A percentile compares a stretch with the other conserved stretches of the same genome.
Conservation (phyloP, 257 asterid genomes). For the Ilex aquifolium region DNA sequence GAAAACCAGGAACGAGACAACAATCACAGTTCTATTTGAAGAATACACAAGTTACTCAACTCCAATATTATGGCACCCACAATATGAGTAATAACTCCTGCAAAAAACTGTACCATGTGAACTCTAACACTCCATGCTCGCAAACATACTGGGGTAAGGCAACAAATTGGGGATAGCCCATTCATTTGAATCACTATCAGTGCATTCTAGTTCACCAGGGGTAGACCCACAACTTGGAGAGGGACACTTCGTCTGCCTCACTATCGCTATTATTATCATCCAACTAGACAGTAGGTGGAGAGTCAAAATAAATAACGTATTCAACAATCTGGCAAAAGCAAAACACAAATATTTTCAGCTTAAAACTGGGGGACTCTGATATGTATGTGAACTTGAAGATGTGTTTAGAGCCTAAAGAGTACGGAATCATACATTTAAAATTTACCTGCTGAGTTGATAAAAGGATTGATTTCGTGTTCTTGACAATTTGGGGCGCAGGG, state of each 20-base stretch:
- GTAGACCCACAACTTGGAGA: constrained; percentile 57
- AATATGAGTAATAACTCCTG: too few species aligned
- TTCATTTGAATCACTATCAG: too few species aligned
- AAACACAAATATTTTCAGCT: not conserved
- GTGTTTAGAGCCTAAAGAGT: not conserved
- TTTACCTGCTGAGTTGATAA: constrained; percentile 53
- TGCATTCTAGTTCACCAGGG: constrained; percentile 24
- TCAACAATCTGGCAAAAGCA: constrained; percentile 50
- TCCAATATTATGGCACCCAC: too few species aligned
- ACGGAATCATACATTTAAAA: not conserved
- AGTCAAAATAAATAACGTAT: constrained; percentile 7
- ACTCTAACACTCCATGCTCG: too few species aligned
- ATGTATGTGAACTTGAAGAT: not conserved
- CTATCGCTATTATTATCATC: constrained; percentile 36
- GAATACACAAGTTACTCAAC: too few species aligned
- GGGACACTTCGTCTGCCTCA: constrained; percentile 39
- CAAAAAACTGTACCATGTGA: too few species aligned
- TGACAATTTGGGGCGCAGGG: constrained; percentile 11
- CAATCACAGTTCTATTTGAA: too few species aligned
- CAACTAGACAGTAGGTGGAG: too few species aligned
- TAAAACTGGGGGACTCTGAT: not conserved
- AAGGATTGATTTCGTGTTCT: constrained; percentile 35
- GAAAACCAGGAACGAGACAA: too few species aligned
- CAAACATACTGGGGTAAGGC: too few species aligned
- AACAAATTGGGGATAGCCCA: too few species aligned